Percentiles rank a stretch among this genome's conserved stretches.
Evolutionary conservation across 1,139 yeast genomes (phyloP).

Genomic region (Geotrichum restrictum): DNA sequence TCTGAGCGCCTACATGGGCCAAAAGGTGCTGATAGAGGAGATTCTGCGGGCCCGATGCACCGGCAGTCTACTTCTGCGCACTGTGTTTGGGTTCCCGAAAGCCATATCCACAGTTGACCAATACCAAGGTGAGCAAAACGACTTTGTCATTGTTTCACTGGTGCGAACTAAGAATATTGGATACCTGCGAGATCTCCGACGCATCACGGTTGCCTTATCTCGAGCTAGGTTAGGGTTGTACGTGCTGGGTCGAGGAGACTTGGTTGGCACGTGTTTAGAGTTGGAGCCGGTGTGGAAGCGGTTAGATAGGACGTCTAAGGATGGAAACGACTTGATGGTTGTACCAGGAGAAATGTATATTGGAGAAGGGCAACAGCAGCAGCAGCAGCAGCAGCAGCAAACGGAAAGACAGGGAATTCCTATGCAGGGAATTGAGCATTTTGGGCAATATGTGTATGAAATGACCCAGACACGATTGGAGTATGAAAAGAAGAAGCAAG

Average conservation of each 20-base stretch:
- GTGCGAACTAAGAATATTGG: constrained; percentile 31
- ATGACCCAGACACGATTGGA: constrained; percentile 34
- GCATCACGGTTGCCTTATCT: constrained; percentile 35
- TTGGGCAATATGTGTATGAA: constrained; percentile 40
- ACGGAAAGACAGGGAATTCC: constrained; percentile 24
- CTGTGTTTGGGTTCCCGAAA: constrained; percentile 35
- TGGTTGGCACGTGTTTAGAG: constrained; percentile 25
- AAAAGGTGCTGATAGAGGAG: constrained; percentile 34
- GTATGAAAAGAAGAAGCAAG: constrained; percentile 15
- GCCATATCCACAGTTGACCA: constrained; percentile 34
- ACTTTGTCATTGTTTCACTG: constrained; percentile 37
- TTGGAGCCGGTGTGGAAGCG: constrained; percentile 22
- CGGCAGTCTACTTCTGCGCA: constrained; percentile 19
- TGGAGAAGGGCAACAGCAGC: constrained; percentile 3
- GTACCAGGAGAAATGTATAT: constrained; percentile 39
- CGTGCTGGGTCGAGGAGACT: constrained; percentile 34
- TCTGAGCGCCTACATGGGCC: constrained; percentile 45
- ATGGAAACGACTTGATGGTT: constrained; percentile 32
- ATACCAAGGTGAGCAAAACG: constrained; percentile 34
- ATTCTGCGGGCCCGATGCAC: constrained; percentile 31
- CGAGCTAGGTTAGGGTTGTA: constrained; percentile 39
- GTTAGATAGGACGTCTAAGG: constrained; percentile 20
- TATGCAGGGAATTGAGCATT: constrained; percentile 39
- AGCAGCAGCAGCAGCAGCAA: constrained; percentile 22
- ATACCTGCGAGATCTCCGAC: constrained; percentile 29